phyloP scores from a whole-genome alignment of 1,139 yeast genomes.

The Taphrina wiesneri region DNA sequence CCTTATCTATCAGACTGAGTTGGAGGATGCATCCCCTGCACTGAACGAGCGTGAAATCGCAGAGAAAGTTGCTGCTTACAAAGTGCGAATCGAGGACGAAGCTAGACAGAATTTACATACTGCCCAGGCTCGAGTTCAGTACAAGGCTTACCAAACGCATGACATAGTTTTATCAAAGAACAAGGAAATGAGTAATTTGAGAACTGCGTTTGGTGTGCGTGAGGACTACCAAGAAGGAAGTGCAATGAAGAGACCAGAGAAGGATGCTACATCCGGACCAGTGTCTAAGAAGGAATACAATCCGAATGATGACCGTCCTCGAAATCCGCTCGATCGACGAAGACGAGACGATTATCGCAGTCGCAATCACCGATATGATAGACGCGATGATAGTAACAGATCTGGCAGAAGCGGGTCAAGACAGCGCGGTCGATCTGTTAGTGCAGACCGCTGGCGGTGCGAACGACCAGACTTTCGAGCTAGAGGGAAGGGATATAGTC shows the following conservation, averaged over 20 bases:
- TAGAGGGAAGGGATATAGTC: background rate
- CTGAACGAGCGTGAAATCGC: background rate
- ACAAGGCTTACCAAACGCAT: conserved; percentile 32
- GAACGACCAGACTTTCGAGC: conserved; percentile 8
- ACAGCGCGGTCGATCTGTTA: background rate
- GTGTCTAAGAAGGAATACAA: background rate
- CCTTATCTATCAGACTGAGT: background rate
- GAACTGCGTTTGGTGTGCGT: conserved; percentile 26
- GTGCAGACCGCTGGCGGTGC: background rate
- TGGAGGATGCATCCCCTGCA: conserved; percentile 15
- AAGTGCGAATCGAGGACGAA: conserved; percentile 1
- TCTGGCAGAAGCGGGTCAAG: background rate
- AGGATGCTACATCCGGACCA: background rate
- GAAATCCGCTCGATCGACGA: conserved; percentile 18
- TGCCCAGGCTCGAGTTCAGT: background rate
- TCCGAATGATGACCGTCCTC: background rate
- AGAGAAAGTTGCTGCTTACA: background rate
- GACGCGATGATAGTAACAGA: background rate
- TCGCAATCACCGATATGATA: background rate
- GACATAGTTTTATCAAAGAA: conserved; percentile 27
- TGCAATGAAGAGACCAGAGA: conserved; percentile 15
- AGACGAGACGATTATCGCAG: background rate
- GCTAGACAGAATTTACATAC: background rate
- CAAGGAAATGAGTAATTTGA: conserved; percentile 22
- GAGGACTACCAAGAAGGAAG: conserved; percentile 33